Evolutionary conservation across 1,284 basidiomycete species (phyloP).

Genomic region (Ustilago hordei): DNA sequence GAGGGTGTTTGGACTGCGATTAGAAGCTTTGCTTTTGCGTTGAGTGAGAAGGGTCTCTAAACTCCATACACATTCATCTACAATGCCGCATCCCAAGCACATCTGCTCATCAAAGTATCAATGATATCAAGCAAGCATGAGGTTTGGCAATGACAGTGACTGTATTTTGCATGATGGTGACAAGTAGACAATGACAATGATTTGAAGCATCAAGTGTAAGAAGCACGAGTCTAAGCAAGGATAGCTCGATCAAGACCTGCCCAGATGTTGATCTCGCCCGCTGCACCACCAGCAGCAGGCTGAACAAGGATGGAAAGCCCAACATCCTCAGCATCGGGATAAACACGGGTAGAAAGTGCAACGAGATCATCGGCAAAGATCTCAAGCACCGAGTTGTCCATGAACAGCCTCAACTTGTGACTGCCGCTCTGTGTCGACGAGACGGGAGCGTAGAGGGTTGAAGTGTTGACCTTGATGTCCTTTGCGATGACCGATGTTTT

Average conservation of each 20-base stretch:
- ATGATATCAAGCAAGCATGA: neutral
- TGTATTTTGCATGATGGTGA: neutral
- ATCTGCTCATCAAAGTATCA: neutral
- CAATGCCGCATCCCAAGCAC: neutral
- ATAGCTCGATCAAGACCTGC: conserved; percentile 31
- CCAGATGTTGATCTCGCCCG: conserved; percentile 22
- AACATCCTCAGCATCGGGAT: conserved; percentile 36
- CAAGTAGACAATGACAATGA: conserved; percentile 6
- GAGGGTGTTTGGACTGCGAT: conserved; percentile 44
- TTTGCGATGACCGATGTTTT: conserved; percentile 21
- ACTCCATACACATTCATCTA: neutral
- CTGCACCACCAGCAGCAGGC: neutral
- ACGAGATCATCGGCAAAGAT: conserved; percentile 55
- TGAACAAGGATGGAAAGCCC: conserved; percentile 28
- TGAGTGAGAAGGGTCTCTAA: conserved; percentile 46
- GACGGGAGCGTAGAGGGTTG: conserved; percentile 22
- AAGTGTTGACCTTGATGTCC: conserved; percentile 42
- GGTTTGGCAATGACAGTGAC: neutral
- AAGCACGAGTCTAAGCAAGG: conserved; percentile 9
- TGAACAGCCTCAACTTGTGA: conserved; percentile 43
- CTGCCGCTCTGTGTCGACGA: neutral
- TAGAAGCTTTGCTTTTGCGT: conserved; percentile 32
- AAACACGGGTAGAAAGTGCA: conserved; percentile 51
- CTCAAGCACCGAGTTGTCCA: conserved; percentile 61
- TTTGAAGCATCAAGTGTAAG: neutral